phyloP scores from a whole-genome alignment of 148 eudicot genomes.

The Nyssa sinensis region DNA sequence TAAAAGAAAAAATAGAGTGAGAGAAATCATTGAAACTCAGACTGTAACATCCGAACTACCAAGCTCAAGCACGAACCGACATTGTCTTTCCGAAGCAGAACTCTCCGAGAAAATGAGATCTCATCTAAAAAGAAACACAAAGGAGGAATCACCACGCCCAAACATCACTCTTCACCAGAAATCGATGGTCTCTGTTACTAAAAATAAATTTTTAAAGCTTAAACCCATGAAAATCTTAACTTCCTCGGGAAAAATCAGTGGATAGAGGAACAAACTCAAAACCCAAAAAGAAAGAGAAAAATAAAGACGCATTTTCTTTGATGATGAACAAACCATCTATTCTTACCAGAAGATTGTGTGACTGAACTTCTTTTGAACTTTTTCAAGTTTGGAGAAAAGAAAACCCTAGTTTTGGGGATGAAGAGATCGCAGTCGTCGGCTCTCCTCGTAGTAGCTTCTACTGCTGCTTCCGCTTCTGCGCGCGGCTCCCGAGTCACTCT shows the following conservation, averaged over 20 bases:
- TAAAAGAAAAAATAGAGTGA: too few relatives aligned
- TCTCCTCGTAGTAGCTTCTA: neutral
- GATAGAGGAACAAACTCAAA: too few relatives aligned
- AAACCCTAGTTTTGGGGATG: conserved; percentile 16
- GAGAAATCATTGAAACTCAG: too few relatives aligned
- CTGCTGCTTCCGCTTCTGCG: conserved; percentile 1
- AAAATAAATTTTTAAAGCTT: too few relatives aligned
- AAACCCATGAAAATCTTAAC: neutral
- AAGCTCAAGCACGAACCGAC: too few relatives aligned
- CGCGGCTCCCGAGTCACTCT: conserved; percentile 9
- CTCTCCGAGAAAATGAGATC: neutral
- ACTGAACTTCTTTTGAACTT: neutral
- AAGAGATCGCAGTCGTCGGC: conserved; percentile 2
- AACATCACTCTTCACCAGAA: too few relatives aligned
- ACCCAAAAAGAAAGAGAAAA: too few relatives aligned
- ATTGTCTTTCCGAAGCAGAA: too few relatives aligned
- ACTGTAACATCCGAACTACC: too few relatives aligned
- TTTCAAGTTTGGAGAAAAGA: neutral
- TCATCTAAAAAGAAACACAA: neutral
- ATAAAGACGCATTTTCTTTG: neutral
- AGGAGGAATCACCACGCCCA: neutral
- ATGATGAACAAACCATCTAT: neutral
- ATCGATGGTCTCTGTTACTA: neutral
- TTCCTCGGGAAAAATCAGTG: too few relatives aligned
- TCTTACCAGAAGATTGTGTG: neutral